These are phyloP conservation scores for Aristolochia contorta DNA, from an alignment of 164 flowering plant species.

Conservation along the genomic window DNA sequence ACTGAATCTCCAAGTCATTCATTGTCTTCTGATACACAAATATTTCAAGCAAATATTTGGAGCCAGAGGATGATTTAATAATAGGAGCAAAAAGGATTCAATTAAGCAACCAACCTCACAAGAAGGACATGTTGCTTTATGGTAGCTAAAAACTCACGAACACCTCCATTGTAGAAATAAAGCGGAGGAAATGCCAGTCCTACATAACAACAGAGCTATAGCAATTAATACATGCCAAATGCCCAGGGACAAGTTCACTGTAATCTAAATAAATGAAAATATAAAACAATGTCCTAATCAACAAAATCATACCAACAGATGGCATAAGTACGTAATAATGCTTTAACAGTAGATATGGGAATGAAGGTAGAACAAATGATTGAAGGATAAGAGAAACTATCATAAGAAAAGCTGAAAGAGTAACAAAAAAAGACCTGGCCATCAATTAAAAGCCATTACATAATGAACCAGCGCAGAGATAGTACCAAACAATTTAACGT, in stretches of 20 bases:
- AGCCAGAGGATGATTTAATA: background rate
- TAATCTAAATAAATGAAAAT: background rate
- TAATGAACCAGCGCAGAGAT: background rate
- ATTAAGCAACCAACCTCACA: constrained; percentile 50
- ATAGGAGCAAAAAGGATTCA: background rate
- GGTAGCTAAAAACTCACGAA: constrained; percentile 79
- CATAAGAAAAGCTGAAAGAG: too few species aligned
- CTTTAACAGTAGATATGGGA: too few species aligned
- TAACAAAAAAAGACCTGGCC: too few species aligned
- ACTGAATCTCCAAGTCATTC: too few species aligned
- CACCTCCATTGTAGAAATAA: constrained; percentile 97
- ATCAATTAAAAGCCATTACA: background rate
- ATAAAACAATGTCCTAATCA: too few species aligned
- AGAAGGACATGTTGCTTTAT: constrained; percentile 74
- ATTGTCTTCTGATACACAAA: too few species aligned
- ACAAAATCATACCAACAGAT: too few species aligned
- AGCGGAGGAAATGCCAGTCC: constrained; percentile 97
- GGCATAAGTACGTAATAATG: too few species aligned
- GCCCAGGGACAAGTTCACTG: background rate
- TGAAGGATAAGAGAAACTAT: too few species aligned
- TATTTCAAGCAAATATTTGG: background rate
- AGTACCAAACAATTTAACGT: background rate
- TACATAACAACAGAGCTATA: constrained; percentile 18
- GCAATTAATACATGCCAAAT: constrained; percentile 3
- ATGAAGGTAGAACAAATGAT: too few species aligned